Conservation (phyloP, 306 rosid species). For the Sicyos edulis region DNA sequence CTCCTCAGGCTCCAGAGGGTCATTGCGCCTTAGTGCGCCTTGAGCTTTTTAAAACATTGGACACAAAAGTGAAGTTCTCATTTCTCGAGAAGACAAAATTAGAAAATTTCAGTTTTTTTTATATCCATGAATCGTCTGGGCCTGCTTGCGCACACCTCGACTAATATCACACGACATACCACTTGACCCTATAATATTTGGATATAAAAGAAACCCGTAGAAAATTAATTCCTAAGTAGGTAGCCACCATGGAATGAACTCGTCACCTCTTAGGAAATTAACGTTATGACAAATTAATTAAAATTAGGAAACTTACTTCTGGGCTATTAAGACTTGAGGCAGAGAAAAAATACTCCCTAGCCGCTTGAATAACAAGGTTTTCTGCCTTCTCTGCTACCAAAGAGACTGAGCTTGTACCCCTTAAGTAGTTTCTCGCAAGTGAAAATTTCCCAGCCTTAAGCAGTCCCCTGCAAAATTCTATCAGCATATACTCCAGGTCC, state of each 20-base stretch:
- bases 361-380: conserved; percentile 95
- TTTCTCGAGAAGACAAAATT: neutral
- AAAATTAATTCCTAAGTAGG: no score
- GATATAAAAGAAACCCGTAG: no score
- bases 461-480: conserved; percentile 92
- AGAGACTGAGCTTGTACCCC: conserved; percentile 89
- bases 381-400: conserved; percentile 89
- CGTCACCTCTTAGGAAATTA: no score
- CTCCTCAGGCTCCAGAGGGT: no score
- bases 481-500: conserved; percentile 75
- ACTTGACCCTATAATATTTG: no score
- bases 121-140: no score
- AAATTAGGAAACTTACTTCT: conserved; percentile 64
- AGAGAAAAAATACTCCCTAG: conserved; percentile 91
- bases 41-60: no score
- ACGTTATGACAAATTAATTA: neutral
- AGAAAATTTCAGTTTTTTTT: conserved; percentile 1
- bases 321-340: conserved; percentile 90
- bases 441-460: conserved; percentile 96
- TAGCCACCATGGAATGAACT: no score
- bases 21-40: no score
- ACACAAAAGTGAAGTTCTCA: neutral
- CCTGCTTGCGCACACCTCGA: no score
- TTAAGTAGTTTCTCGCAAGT: conserved; percentile 90
- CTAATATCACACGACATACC: no score